Base-by-base conservation (phyloP, 2,329 filamentous ascomycete genomes). In the Claviceps sorghi region DNA sequence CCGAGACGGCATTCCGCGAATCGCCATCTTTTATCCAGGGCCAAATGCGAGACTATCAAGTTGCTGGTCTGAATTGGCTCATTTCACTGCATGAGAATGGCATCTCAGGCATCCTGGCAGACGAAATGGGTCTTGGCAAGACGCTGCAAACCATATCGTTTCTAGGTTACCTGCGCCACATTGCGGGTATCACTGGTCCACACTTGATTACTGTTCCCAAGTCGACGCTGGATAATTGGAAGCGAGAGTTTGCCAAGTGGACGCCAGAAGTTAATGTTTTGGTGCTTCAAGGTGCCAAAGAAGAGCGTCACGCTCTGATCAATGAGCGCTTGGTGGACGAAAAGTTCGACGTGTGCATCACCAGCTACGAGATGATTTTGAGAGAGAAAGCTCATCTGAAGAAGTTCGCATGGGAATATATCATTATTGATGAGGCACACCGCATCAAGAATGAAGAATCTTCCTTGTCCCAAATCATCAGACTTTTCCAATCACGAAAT, bases 401-500 rank as follows among this genome's bases (percentile, higher is more conserved):
- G 72, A 97, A 97, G 68, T 95, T 98, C 66, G 90, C 93, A 0
- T 98, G 93, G 93, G 91, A 98, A 67, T 98, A 98, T 69, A 98
- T 98, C 68, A 95, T 98, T 60, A 95, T 98, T 58, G 93, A 98
- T 62, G 93, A 98, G 60, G 81, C 93, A 2, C 93, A 98, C 68
- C 88, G 93, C 55, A 98, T 98, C 78, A 98, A 98, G 75, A 98
- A 98, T 69, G 93, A 98, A 65, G 89, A 97, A 67, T 98, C 93
- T 0, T 96, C 93, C 0, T 76, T 98, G 3, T 90, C 93, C 3
- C 91, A 97, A 64, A 94, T 97, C 59, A 95, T 98, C 58, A 88
- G 93, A 59, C 74, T 96, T 51, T 98, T 98, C 75, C 88, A 90
- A 69, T 98, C 93, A 5, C 82, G 93, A 64, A 97, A 97, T 66